Conservation (phyloP, 2,329 filamentous ascomycete species). For the Hirsutella minnesotensis region DNA sequence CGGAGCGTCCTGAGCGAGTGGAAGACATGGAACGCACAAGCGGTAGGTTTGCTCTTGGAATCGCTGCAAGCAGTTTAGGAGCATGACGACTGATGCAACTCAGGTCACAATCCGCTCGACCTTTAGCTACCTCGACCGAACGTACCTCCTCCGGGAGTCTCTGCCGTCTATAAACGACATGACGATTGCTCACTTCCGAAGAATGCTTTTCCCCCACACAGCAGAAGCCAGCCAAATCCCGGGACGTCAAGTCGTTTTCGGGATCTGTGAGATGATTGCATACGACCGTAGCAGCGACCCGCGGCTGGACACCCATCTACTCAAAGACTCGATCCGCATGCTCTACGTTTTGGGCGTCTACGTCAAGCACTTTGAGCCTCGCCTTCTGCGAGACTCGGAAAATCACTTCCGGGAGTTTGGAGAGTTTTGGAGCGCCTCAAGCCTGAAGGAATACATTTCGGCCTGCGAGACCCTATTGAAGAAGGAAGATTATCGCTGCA, state of each 20-base stretch:
- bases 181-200: slow-evolving; percentile 64
- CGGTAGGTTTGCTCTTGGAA: slow-evolving; percentile 37
- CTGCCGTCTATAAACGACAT: slow-evolving; percentile 68
- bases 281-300: slow-evolving; percentile 51
- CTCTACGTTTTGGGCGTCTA: slow-evolving; percentile 80
- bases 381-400: slow-evolving; percentile 56
- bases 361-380: slow-evolving; percentile 64
- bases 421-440: slow-evolving; percentile 47
- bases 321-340: slow-evolving; percentile 68
- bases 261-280: slow-evolving; percentile 66
- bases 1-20: slow-evolving; percentile 47
- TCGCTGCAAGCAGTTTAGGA: not conserved
- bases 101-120: slow-evolving; percentile 71
- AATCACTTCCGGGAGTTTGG: slow-evolving; percentile 61
- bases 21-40: slow-evolving; percentile 66
- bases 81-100: too few relatives aligned
- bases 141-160: slow-evolving; percentile 67
- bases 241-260: slow-evolving; percentile 21
- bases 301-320: slow-evolving; percentile 49
- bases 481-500: slow-evolving; percentile 64
- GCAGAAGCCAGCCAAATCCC: slow-evolving; percentile 7
- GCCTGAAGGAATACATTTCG: slow-evolving; percentile 64
- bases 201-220: slow-evolving; percentile 31
- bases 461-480: slow-evolving; percentile 58
- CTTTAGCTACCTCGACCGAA: slow-evolving; percentile 89